Base-by-base conservation (phyloP, 257 asterid species). In the Solanum peruvianum region DNA sequence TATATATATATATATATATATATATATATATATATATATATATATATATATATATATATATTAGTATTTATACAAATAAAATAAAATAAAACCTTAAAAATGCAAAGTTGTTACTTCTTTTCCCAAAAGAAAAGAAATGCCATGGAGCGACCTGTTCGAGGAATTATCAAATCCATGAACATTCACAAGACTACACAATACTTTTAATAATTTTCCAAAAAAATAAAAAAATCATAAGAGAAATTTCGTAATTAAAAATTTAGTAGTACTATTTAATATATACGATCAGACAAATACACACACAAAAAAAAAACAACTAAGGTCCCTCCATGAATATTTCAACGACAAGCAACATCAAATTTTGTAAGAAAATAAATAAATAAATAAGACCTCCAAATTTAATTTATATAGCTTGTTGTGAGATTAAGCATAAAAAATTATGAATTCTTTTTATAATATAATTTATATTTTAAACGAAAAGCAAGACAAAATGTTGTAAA, bases 111-210 rank as follows among this genome's bases (percentile, higher is more conserved):
- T 45, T 77, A 44, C 25, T 45, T 78, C 27, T 47, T 80, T 80
- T 47, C 33, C 56, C 66, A 27, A 25, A 44, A 80, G 67, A 39
- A 25, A 64, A 39, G 41, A 41, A 66, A 14, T 15, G 42, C 5
- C 15, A 15, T 42, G 33, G 67, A 70, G 84, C 67, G 73, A 87
- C 84, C 82, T 75, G 70, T 56, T 31, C 73, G 56, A 87, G 66
- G 86, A 89, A 70, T 84, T 67, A 87, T 87, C 87, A 69, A 73
- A 29, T 89, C 87, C 73, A 86, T 70, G 60, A 66, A 31, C 16
- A 27, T 47, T 67, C 83, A 76, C 86, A 77, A 33, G 58, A 42
- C 75, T 41, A 47, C 77, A 64, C 42, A 84, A 15, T 16, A 33
- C 77, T 37, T 29, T 31, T 35, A 35, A 9, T 27, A 77, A 14